These are phyloP conservation scores for Oryza longistaminata DNA, from an alignment of 176 grass and related monocot species.

Conservation along the genomic window DNA sequence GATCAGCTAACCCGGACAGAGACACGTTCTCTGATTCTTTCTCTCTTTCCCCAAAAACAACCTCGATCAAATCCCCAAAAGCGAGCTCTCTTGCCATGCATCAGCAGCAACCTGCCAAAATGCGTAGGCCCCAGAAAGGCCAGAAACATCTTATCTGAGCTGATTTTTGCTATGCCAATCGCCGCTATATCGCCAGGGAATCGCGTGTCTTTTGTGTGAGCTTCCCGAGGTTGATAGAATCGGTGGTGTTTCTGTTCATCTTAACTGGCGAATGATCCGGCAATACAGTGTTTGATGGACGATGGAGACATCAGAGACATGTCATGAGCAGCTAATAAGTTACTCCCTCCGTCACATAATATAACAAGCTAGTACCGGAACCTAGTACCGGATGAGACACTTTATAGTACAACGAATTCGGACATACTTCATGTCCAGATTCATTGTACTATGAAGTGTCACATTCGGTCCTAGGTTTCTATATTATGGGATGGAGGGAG, in stretches of 20 bases:
- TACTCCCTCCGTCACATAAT: no score
- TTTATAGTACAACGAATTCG: no score
- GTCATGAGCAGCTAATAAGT: no score
- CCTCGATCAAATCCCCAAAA: slow-evolving; percentile 17
- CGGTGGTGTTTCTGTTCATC: not conserved
- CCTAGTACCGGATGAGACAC: no score
- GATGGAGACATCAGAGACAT: not conserved
- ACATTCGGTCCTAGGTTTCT: no score
- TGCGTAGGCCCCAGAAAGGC: not conserved
- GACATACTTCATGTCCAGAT: no score
- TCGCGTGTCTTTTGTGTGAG: not conserved
- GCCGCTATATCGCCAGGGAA: not conserved
- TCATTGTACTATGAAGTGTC: no score
- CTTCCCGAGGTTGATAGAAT: not conserved
- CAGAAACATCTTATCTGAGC: not conserved
- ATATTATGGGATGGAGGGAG: no score
- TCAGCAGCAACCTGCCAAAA: not conserved
- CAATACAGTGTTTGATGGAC: no score
- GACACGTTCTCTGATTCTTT: not conserved
- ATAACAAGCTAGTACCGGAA: no score
- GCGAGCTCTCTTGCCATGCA: not conserved
- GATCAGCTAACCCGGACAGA: slow-evolving; percentile 25
- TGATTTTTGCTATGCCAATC: not conserved
- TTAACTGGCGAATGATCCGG: not conserved
- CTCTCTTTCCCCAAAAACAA: slow-evolving; percentile 4